phyloP scores from a whole-genome alignment of 2,329 filamentous ascomycete genomes.

The Chaetomiaceae sp. region DNA sequence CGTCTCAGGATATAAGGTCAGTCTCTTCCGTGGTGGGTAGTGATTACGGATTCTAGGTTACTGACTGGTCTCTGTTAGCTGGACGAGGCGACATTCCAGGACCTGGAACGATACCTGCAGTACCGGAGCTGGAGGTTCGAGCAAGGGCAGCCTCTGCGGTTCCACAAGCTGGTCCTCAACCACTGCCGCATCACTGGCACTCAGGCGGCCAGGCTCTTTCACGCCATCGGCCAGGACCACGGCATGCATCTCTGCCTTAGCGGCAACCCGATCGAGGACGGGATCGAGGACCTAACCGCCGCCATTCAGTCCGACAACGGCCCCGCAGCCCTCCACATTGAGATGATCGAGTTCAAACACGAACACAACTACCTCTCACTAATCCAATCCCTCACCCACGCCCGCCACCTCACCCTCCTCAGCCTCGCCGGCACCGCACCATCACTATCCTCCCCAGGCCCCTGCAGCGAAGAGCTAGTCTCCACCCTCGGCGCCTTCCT shows the following conservation, averaged over 20 bases:
- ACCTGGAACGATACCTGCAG: conserved; percentile 42
- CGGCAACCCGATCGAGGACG: conserved; percentile 49
- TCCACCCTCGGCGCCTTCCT: conserved; percentile 47
- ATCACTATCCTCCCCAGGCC: conserved; percentile 32
- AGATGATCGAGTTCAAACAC: conserved; percentile 53
- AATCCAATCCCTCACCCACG: conserved; percentile 45
- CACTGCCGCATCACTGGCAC: conserved; percentile 49
- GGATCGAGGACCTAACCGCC: conserved; percentile 45
- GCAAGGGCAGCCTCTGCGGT: conserved; percentile 30
- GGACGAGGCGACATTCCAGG: conserved; percentile 44
- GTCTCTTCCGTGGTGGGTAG: background rate
- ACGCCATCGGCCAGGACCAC: conserved; percentile 43
- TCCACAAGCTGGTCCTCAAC: conserved; percentile 45
- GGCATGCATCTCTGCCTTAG: conserved; percentile 46
- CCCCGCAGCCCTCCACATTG: conserved; percentile 46
- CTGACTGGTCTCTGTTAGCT: conserved; percentile 32
- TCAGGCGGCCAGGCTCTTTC: conserved; percentile 47
- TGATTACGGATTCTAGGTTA: background rate
- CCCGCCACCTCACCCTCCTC: conserved; percentile 46
- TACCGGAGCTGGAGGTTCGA: conserved; percentile 15
- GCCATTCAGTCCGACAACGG: conserved; percentile 44
- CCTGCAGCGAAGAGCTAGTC: conserved; percentile 42
- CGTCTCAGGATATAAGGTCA: conserved; percentile 49
- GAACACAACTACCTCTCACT: conserved; percentile 49
- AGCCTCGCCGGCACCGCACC: conserved; percentile 51